A percentile compares a stretch with the other conserved stretches of the same genome.
Conservation (phyloP, 2,329 filamentous ascomycete species). For the Huntiella abstrusa region DNA sequence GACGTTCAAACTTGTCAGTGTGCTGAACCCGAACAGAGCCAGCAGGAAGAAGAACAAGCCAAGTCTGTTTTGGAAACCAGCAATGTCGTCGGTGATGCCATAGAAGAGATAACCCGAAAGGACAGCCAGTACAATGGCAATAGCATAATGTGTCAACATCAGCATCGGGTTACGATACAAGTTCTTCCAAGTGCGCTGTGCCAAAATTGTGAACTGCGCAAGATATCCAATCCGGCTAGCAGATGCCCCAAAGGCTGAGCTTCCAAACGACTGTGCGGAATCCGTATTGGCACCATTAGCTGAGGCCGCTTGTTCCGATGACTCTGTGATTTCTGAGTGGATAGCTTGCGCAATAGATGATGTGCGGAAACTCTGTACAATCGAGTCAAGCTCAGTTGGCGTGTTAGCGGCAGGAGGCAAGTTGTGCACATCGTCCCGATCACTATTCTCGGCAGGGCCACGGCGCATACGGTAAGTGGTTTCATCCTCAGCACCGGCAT, state of each 20-base stretch:
- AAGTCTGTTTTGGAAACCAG: constrained; percentile 91
- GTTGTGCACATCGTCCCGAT: constrained; percentile 47
- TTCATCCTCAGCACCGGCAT: constrained; percentile 31
- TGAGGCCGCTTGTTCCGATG: constrained; percentile 15
- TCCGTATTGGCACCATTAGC: constrained; percentile 49
- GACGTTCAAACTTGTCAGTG: constrained; percentile 78
- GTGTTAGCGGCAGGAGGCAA: constrained; percentile 38
- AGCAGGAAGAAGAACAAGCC: constrained; percentile 96
- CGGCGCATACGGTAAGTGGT: constrained; percentile 31
- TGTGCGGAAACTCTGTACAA: constrained; percentile 55
- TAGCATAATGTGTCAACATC: constrained; percentile 97
- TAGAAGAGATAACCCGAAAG: constrained; percentile 94
- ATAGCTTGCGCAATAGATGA: constrained; percentile 62
- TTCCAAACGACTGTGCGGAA: constrained; percentile 16
- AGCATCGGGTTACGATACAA: constrained; percentile 93
- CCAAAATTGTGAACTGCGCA: constrained; percentile 77
- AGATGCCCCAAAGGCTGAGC: constrained; percentile 49
- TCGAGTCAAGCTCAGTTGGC: constrained; percentile 61
- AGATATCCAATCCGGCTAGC: constrained; percentile 65
- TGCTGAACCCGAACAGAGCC: constrained; percentile 91
- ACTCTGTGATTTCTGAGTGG: constrained; percentile 48
- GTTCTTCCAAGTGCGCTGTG: constrained; percentile 86
- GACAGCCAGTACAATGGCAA: constrained; percentile 83
- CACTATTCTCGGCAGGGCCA: neutral
- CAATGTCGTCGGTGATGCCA: constrained; percentile 84